Base-by-base conservation (phyloP, 768 basidiomycete species). In the Russula emetica region DNA sequence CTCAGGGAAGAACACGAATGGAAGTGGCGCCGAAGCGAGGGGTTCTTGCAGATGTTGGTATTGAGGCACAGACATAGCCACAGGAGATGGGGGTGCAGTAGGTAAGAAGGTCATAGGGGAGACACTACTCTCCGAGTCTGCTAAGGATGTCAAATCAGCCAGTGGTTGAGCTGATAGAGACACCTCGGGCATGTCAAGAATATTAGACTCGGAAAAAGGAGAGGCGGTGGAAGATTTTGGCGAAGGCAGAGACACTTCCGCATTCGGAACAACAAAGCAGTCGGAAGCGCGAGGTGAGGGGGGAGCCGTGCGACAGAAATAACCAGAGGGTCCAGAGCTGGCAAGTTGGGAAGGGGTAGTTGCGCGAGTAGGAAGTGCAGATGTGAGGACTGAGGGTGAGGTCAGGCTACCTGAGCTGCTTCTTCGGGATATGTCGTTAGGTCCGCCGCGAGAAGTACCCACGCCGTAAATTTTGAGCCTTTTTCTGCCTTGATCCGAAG, bases 391-490 rank as follows among this genome's bases (percentile, higher is more conserved):
- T 13, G 72, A 71, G 2, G 72, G 72, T 24, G 75, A 74, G 26
- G 70, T 67, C 28, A 72, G 52, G 58, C 72, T 72, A 18, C 71
- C 74, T 20, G 69, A 71, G 67, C 73, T 74, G 47, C 71, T 70
- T 61, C 70, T 69, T 14, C 72, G 69, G n/a, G 67, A 69, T 16
- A 73, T 59, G 6, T 64, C 69, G 34, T 66, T 75, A 24, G 77
- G 70, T 20, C 72, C 70, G 44, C 61, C 68, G 53, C 69, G 72
- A 49, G 68, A 69, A 67, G 63, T 71, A 69, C 88, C 87, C 64
- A 38, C 24, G 18, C 89, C 86, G 67, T 90, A 89, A 4, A 88
- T 88, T 72, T 90, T 92, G 4, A 82, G 79, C 32, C 90, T 84
- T 64, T 82, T 84, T 72, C 83, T 86, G 45, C 69, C 71, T 4